Evolutionary conservation across 1,284 basidiomycete genomes (phyloP).

Genomic region (Cryptococcus depauperatus): DNA sequence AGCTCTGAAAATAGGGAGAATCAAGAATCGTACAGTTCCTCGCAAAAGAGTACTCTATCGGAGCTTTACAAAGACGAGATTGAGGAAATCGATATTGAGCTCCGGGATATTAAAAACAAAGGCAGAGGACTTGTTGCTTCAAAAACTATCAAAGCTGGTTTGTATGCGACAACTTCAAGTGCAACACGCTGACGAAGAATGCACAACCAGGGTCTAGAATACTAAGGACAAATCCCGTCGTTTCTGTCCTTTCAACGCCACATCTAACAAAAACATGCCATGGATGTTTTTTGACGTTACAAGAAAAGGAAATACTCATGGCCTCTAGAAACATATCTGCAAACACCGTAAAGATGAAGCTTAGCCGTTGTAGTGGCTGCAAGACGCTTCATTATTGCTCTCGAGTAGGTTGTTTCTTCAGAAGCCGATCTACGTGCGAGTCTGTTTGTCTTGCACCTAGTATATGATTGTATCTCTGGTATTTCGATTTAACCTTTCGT

Average conservation of each 20-base stretch:
- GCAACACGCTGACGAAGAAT: not conserved
- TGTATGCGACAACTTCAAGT: not conserved
- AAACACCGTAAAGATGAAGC: constrained; percentile 7
- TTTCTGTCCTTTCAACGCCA: constrained; percentile 58
- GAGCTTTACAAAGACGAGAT: constrained; percentile 7
- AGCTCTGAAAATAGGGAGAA: no score
- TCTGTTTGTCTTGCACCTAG: no score
- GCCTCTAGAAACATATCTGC: not conserved
- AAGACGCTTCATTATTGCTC: constrained; percentile 64
- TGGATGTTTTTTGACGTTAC: constrained; percentile 50
- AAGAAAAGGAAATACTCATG: constrained; percentile 24
- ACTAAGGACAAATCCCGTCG: constrained; percentile 54
- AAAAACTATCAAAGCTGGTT: constrained; percentile 16
- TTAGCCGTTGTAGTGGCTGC: constrained; percentile 64
- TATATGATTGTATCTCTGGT: no score
- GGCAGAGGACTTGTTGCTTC: constrained; percentile 33
- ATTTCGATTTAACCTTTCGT: not conserved
- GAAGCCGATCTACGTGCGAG: no score
- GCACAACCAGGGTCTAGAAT: constrained; percentile 57
- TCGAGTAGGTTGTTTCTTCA: constrained; percentile 46
- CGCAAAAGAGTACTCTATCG: not conserved
- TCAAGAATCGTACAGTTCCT: no score
- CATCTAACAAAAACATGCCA: constrained; percentile 61
- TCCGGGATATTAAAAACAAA: constrained; percentile 9
- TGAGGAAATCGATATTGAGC: constrained; percentile 17